Percentiles rank a stretch among this genome's conserved stretches.
These are phyloP conservation scores for Diaporthe batatas DNA, from an alignment of 2,329 filamentous ascomycete genomes.

Conservation along the genomic window DNA sequence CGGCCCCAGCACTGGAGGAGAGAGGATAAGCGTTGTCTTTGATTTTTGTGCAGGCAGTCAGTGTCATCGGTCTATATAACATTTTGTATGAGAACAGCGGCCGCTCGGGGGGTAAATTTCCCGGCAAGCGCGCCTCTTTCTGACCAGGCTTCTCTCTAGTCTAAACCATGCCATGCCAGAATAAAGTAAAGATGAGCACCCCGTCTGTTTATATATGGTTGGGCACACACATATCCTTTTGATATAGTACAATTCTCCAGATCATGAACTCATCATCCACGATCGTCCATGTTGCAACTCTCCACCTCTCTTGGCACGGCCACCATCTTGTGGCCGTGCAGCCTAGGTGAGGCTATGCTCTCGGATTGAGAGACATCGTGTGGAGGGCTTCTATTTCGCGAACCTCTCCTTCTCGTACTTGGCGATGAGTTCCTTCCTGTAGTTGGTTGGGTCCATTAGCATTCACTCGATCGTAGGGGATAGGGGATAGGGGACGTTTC, in stretches of 20 bases:
- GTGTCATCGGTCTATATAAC: slow-evolving; percentile 31
- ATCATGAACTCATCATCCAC: slow-evolving; percentile 1
- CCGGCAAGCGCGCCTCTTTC: neutral
- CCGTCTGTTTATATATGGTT: slow-evolving; percentile 11
- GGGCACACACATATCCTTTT: neutral
- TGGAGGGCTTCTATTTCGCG: slow-evolving; percentile 24
- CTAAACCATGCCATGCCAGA: slow-evolving; percentile 11
- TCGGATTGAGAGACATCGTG: neutral
- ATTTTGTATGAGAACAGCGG: slow-evolving; percentile 24
- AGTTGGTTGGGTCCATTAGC: slow-evolving; percentile 13
- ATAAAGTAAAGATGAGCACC: slow-evolving; percentile 34
- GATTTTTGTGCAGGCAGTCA: slow-evolving; percentile 10
- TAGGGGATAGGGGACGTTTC: slow-evolving; percentile 1
- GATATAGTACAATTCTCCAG: slow-evolving; percentile 38
- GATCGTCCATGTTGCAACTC: slow-evolving; percentile 22
- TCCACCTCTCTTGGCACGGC: neutral
- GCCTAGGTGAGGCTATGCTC: slow-evolving; percentile 35
- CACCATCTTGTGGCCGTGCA: neutral
- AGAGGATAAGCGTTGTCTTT: slow-evolving; percentile 31
- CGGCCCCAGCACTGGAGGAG: too few species aligned
- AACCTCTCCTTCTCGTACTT: slow-evolving; percentile 68
- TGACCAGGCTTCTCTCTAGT: slow-evolving; percentile 19
- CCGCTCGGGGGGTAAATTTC: neutral
- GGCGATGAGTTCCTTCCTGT: slow-evolving; percentile 69
- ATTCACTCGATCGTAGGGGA: slow-evolving; percentile 47